A percentile compares a stretch with the other conserved stretches of the same genome.
These are phyloP conservation scores for Tricholoma furcatifolium DNA, from an alignment of 768 basidiomycete species.

Conservation along the genomic window DNA sequence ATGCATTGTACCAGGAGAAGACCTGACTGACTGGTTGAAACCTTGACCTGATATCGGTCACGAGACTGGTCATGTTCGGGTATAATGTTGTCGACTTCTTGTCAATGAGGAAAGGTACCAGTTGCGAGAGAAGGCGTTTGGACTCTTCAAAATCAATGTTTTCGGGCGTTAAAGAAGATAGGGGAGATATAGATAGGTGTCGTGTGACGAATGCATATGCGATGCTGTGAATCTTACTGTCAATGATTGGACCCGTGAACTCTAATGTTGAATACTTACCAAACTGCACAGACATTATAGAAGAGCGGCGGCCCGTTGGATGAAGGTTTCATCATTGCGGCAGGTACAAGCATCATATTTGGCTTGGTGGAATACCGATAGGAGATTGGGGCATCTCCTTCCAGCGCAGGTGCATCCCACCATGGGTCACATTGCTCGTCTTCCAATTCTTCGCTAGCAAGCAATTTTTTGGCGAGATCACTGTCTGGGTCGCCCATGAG, in stretches of 20 bases:
- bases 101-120: slow-evolving; percentile 66
- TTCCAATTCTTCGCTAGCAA: slow-evolving; percentile 56
- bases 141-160: slow-evolving; percentile 47
- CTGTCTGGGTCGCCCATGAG: slow-evolving; percentile 62
- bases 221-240: slow-evolving; percentile 39
- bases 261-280: slow-evolving; percentile 42
- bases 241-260: slow-evolving; percentile 1
- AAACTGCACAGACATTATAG: slow-evolving; percentile 68
- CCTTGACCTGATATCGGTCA: slow-evolving; percentile 68
- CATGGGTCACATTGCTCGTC: slow-evolving; percentile 58
- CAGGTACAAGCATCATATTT: slow-evolving; percentile 44
- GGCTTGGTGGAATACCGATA: slow-evolving; percentile 38
- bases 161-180: slow-evolving; percentile 41
- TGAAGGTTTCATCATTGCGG: slow-evolving; percentile 38
- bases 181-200: slow-evolving; percentile 55
- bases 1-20: neutral
- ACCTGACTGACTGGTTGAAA: slow-evolving; percentile 43
- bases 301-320: slow-evolving; percentile 43
- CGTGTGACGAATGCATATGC: slow-evolving; percentile 70
- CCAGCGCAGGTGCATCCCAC: slow-evolving; percentile 55
- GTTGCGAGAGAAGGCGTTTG: slow-evolving; percentile 42
- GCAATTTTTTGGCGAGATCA: slow-evolving; percentile 55
- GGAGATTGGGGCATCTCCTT: slow-evolving; percentile 5
- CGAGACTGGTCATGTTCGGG: slow-evolving; percentile 45
- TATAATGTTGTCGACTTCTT: slow-evolving; percentile 57